These are phyloP conservation scores for Corymbia maculata DNA, from an alignment of 345 rosid genomes.

Conservation along the genomic window DNA sequence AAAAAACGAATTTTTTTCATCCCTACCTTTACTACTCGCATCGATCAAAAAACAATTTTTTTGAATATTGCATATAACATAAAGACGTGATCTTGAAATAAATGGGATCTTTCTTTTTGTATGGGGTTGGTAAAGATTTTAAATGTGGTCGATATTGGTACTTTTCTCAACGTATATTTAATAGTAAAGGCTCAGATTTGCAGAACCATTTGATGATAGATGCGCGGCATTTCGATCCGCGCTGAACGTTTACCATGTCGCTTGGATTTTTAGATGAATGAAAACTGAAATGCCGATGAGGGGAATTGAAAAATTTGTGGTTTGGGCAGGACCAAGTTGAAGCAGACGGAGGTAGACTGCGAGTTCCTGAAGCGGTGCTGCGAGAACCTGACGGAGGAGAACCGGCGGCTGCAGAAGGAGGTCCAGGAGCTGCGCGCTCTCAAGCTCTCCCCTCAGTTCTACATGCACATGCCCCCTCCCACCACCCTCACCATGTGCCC, in stretches of 20 bases:
- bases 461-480: constrained; percentile 99
- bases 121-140: neutral
- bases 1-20: neutral
- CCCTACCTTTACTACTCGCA: neutral
- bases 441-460: constrained; percentile 92
- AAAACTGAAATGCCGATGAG: neutral
- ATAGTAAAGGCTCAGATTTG: neutral
- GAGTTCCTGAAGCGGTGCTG: constrained; percentile 94
- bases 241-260: neutral
- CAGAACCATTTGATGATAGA: neutral
- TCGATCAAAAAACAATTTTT: neutral
- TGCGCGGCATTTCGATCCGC: neutral
- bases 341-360: constrained; percentile 98
- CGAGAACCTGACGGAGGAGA: constrained; percentile 92
- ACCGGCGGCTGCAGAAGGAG: constrained; percentile 91
- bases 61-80: neutral
- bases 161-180: neutral
- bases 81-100: neutral
- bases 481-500: constrained; percentile 99
- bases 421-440: constrained; percentile 91
- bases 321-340: constrained; percentile 74
- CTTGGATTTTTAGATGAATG: neutral
- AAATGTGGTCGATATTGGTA: neutral
- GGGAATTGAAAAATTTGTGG: neutral
- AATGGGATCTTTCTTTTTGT: neutral